Evolutionary conservation across 192 early-diverging fungal species (phyloP).

Genomic region (Pecoramyces ruminantium): DNA sequence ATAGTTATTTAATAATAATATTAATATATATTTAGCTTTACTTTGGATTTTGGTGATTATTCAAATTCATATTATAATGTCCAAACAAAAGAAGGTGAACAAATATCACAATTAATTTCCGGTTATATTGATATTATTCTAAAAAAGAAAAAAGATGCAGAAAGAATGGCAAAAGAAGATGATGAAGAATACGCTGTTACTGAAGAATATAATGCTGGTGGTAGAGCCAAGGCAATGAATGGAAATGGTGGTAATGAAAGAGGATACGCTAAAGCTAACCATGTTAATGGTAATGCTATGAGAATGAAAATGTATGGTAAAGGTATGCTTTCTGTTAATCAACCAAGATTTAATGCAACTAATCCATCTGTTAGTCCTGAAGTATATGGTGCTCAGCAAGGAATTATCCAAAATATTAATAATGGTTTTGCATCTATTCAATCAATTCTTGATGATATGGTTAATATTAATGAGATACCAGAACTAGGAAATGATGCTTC

Average conservation of each 20-base stretch:
- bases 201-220: constrained; percentile 23
- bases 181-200: constrained; percentile 27
- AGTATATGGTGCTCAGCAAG: constrained; percentile 22
- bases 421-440: constrained; percentile 23
- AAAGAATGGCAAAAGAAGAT: constrained; percentile 17
- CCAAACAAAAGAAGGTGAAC: constrained; percentile 34
- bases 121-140: constrained; percentile 50
- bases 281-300: constrained; percentile 4
- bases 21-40: constrained; percentile 18
- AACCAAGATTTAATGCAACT: constrained; percentile 2
- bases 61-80: constrained; percentile 33
- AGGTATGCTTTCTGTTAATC: not conserved
- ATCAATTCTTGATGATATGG: constrained; percentile 16
- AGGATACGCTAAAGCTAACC: constrained; percentile 1
- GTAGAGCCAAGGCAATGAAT: not conserved
- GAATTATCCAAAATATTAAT: constrained; percentile 19
- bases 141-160: constrained; percentile 33
- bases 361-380: constrained; percentile 10
- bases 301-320: constrained; percentile 11
- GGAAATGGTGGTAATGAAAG: not conserved
- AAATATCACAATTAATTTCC: constrained; percentile 34
- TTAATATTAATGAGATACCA: constrained; percentile 19
- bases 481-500: constrained; percentile 26
- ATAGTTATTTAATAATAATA: constrained; percentile 2
- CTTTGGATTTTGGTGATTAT: constrained; percentile 46